Base-by-base conservation (phyloP, 257 asterid species). In the Solanum piurae region DNA sequence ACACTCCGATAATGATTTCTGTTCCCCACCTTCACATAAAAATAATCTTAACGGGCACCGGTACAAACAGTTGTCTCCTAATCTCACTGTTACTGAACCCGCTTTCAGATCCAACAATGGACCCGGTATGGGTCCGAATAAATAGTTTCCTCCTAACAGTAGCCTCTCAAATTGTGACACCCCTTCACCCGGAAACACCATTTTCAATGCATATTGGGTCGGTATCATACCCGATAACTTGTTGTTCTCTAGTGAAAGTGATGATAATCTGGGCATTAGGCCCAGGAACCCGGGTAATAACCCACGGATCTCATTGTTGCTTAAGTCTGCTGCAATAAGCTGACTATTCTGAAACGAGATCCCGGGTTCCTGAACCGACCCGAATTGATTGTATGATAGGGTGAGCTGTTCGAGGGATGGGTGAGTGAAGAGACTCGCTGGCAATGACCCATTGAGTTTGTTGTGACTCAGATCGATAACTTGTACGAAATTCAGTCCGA, bases 51-150 rank as follows among this genome's bases (percentile, higher is more conserved):
- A 25, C 68, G 99, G 98, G 49, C 99, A 96, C 89, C 98, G 90
- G 91, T 91, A 94, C 92, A 96, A 87, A 88, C 99, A 96, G 88
- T 96, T 96, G 46, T 95, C 94, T 36, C 99, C 99, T 89, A 96
- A 91, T 10, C 88, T 91, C 12, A 96, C 87, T 38, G 87, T 92
- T 0, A 96, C 93, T 87, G 98, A 92, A 90, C 93, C 98, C 95
- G 98, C 93, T 90, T 95, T 91, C 72, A 95, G 92, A 9, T 86
- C 93, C 91, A 95, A 9, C 34, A 95, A 93, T 38, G 91, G 93
- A 86, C 94, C 91, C 90, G 99, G 99, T 1, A 96, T 94, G 9
- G 98, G 93, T 87, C 99, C 99, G 88, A 85, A 90, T 46, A 96
- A 27, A 34, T 94, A 96, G 74, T 96, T 96, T 88, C 99, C 99